A percentile compares a stretch with the other conserved stretches of the same genome.
phyloP scores from a whole-genome alignment of 192 early-diverging fungal species.

The Borealophlyctis nickersoniae region DNA sequence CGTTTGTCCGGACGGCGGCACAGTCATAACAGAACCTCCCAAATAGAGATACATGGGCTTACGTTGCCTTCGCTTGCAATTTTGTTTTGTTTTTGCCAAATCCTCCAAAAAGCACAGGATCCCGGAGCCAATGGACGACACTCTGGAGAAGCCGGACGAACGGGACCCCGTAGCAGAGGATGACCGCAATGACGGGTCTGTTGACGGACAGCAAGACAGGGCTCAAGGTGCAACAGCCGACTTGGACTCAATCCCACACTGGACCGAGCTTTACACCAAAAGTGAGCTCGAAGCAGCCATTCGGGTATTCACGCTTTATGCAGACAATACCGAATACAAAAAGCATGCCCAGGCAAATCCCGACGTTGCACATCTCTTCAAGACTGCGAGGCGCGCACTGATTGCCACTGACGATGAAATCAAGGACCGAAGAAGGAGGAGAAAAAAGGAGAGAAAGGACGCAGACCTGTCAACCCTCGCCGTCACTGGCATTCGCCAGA shows the following conservation, averaged over 20 bases:
- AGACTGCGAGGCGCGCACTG: slow-evolving; percentile 21
- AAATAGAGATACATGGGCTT: too few species aligned
- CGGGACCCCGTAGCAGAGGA: too few species aligned
- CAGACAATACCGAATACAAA: slow-evolving; percentile 31
- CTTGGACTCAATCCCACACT: slow-evolving; percentile 23
- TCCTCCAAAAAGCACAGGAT: too few species aligned
- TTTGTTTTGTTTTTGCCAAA: too few species aligned
- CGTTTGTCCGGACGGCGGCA: too few species aligned
- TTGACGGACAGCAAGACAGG: too few species aligned
- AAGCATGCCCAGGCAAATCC: slow-evolving; percentile 28
- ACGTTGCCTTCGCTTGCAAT: too few species aligned
- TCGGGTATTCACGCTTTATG: slow-evolving; percentile 37
- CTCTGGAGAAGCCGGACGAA: too few species aligned
- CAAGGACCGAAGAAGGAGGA: slow-evolving; percentile 9
- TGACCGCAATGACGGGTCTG: too few species aligned
- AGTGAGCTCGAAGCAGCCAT: slow-evolving; percentile 34
- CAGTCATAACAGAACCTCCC: too few species aligned
- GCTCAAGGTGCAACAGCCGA: too few species aligned
- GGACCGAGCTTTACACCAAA: slow-evolving; percentile 27
- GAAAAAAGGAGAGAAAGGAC: slow-evolving; percentile 24
- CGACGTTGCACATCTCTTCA: slow-evolving; percentile 25
- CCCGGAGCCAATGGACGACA: too few species aligned
- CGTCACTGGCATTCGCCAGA: slow-evolving; percentile 36
- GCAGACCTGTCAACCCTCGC: slow-evolving; percentile 32
- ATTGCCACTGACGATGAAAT: slow-evolving; percentile 33